Evolutionary conservation across 306 rosid species (phyloP).

Genomic region (Corylus americana): DNA sequence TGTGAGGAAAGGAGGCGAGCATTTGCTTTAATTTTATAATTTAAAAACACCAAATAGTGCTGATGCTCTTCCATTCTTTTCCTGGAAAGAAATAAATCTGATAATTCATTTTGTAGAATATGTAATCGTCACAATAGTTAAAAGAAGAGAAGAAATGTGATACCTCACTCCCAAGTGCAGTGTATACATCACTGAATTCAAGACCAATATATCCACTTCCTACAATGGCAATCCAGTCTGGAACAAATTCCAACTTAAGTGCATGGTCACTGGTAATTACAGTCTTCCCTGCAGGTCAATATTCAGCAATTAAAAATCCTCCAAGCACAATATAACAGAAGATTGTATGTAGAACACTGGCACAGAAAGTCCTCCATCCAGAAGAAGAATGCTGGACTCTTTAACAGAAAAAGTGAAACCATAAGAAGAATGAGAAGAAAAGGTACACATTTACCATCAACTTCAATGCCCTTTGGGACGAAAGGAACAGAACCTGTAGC

Average conservation of each 20-base stretch:
- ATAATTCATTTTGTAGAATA: not conserved
- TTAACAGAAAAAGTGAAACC: constrained; percentile 19
- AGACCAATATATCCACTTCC: constrained; percentile 99
- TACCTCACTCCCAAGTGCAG: constrained; percentile 99
- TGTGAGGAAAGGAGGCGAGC: not conserved
- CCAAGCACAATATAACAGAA: constrained; percentile 6
- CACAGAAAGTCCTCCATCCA: constrained; percentile 5
- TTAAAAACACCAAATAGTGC: not conserved
- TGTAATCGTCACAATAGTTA: not conserved
- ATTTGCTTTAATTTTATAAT: too few relatives aligned
- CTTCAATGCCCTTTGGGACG: constrained; percentile 96
- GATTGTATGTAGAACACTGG: constrained; percentile 16
- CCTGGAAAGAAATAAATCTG: not conserved
- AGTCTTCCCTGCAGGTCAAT: constrained; percentile 75
- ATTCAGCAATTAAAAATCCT: constrained; percentile 22
- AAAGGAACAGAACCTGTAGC: constrained; percentile 99
- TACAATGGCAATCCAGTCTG: constrained; percentile 96
- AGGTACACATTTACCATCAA: constrained; percentile 65
- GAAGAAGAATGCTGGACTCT: not conserved
- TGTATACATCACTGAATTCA: constrained; percentile 97
- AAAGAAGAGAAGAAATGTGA: constrained; percentile 22
- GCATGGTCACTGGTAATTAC: constrained; percentile 99
- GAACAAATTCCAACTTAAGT: constrained; percentile 92
- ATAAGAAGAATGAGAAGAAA: constrained; percentile 23
- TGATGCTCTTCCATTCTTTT: too few relatives aligned